Evolutionary conservation across 768 basidiomycete genomes (phyloP), one percentile per base, ranked within the genome.

Genomic region (Suillus weaverae): DNA sequence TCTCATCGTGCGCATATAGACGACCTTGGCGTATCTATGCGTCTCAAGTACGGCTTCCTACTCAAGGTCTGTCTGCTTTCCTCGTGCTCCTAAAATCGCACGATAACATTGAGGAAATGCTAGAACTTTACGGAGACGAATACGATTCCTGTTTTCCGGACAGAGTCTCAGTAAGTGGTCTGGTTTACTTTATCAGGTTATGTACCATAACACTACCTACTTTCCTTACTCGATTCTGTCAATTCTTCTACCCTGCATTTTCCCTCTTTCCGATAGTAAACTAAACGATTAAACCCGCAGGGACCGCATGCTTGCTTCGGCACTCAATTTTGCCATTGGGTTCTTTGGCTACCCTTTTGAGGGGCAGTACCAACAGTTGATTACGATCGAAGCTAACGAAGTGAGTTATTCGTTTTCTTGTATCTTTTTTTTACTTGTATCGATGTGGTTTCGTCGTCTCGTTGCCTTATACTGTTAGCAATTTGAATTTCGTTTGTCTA

Each of bases 1-100:
- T 51, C 39, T 43, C 22, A 30, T 22, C 35, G 18, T 63, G 26
- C 10, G 4, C 56, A 30, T 67, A 1, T 63, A 89, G 88, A 80
- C 70, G 86, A 89, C 69, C 77, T 92, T 63, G 88, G 90, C 43
- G 81, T 91, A 14, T 88, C 90, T 11, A 85, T 86, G 73, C 84
- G 89, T 26, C 80, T 92, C 68, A 88, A 92, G 80, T 95, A 94
- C 68, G 93, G 92, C 0, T 90, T 87, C 76, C 79, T 93, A 44
- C 79, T 95, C 5, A 81, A 90, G 76, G 86, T 85, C 3, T 6
- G 68, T 44, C 16, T 10, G 14, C 30, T 43, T 32, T 41, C 11
- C 11, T 32, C 39, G 10, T 41, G 39, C 22, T 30, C 32, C 57
- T 13, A 7, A 41, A 39, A 39, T 30, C 20, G 41, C n/a, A 39